These are phyloP conservation scores for Oryza glumipatula DNA, from an alignment of 176 grass and related monocot genomes.

Conservation along the genomic window DNA sequence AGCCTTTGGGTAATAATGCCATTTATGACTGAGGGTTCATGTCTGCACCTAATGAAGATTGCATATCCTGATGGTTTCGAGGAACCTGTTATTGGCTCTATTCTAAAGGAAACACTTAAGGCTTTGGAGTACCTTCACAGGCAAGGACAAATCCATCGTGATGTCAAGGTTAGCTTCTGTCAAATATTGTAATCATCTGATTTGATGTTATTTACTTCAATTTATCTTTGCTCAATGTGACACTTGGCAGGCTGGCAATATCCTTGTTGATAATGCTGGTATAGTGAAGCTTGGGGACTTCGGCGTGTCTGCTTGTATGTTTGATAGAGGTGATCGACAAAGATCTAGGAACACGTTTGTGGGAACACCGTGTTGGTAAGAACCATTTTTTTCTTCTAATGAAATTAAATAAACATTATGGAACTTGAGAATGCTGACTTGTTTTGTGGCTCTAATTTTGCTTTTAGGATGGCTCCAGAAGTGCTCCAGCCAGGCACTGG, in stretches of 20 bases:
- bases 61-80: constrained; percentile 92
- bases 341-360: constrained; percentile 97
- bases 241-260: constrained; percentile 86
- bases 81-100: constrained; percentile 82
- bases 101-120: constrained; percentile 97
- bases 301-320: constrained; percentile 96
- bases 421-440: constrained; percentile 23
- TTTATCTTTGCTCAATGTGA: constrained; percentile 37
- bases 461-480: constrained; percentile 98
- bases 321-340: constrained; percentile 98
- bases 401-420: constrained; percentile 17
- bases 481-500: constrained; percentile 92
- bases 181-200: neutral
- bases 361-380: constrained; percentile 98
- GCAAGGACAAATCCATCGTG: constrained; percentile 98
- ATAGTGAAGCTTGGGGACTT: constrained; percentile 95
- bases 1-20: constrained; percentile 99
- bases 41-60: constrained; percentile 98
- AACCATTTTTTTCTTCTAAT: neutral
- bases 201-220: neutral
- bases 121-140: constrained; percentile 96
- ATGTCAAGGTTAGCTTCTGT: constrained; percentile 73
- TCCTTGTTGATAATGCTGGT: constrained; percentile 87
- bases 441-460: constrained; percentile 32
- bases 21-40: constrained; percentile 97